Evolutionary conservation across 257 asterid genomes (phyloP).

Genomic region (Solanum corneliomulleri): DNA sequence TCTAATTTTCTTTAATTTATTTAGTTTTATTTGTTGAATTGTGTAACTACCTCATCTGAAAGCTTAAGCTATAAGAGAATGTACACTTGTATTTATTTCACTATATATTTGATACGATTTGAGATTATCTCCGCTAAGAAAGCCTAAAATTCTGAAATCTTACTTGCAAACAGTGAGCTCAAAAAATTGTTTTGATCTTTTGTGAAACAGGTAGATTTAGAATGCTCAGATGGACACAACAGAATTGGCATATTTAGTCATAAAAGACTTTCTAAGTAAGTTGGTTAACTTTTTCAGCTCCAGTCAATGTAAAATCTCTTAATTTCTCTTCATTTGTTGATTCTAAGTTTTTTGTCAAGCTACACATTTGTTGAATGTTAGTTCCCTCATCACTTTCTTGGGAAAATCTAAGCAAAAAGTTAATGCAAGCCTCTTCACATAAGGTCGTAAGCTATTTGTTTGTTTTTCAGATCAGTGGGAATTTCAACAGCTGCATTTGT

Average conservation of each 20-base stretch:
- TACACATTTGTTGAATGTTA: not conserved
- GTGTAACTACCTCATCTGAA: not conserved
- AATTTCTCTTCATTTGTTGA: not conserved
- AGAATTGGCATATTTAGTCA: constrained; percentile 90
- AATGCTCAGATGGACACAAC: constrained; percentile 55
- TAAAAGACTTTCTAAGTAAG: constrained; percentile 59
- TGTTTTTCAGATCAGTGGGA: constrained; percentile 72
- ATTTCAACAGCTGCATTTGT: constrained; percentile 65
- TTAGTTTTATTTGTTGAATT: not conserved
- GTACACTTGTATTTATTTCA: not conserved
- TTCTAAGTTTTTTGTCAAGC: not conserved
- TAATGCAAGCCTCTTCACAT: not conserved
- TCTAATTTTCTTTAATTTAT: not conserved
- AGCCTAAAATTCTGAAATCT: not conserved
- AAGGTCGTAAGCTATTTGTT: not conserved
- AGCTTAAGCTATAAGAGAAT: not conserved
- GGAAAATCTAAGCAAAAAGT: not conserved
- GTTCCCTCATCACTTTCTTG: not conserved
- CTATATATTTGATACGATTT: not conserved
- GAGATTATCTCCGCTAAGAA: not conserved
- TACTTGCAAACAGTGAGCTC: not conserved
- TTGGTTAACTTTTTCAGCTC: not conserved
- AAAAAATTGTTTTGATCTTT: not conserved
- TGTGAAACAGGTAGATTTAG: constrained; percentile 73
- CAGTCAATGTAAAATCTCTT: not conserved